Evolutionary conservation across 2,329 filamentous ascomycete genomes (phyloP).

Genomic region (Scedosporium minutisporum): DNA sequence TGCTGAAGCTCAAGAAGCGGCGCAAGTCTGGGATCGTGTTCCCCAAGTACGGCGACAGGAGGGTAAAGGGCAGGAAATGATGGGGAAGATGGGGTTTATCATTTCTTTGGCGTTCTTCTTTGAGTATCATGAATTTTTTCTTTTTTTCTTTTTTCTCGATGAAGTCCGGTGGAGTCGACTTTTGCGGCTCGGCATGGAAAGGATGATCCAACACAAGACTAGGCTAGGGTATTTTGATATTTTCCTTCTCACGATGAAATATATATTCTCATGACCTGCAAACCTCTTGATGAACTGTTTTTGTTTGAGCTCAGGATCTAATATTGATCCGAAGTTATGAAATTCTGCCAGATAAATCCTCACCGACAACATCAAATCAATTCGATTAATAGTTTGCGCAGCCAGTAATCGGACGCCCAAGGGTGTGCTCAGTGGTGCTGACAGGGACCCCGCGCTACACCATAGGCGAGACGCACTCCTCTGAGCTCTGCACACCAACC

Average conservation of each 20-base stretch:
- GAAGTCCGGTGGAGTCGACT: background rate
- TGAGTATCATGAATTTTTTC: background rate
- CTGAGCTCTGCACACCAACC: no score
- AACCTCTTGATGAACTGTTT: no score
- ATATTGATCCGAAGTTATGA: no score
- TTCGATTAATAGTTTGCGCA: background rate
- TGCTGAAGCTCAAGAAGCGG: conserved; percentile 45
- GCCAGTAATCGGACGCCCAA: background rate
- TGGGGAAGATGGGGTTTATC: background rate
- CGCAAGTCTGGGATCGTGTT: conserved; percentile 52
- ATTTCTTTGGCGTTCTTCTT: background rate
- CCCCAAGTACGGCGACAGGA: conserved; percentile 44
- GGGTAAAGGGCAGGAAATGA: conserved; percentile 33
- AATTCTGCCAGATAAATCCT: no score
- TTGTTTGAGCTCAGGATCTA: no score
- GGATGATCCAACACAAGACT: background rate
- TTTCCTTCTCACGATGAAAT: background rate
- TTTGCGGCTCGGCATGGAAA: background rate
- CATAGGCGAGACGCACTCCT: no score
- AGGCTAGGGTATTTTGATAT: background rate
- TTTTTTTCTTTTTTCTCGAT: background rate
- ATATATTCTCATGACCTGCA: no score
- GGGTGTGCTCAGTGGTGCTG: background rate
- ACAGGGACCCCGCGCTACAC: background rate
- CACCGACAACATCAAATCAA: no score